Evolutionary conservation across 2,329 filamentous ascomycete species (phyloP).

Genomic region (Penicillium glabrum): DNA sequence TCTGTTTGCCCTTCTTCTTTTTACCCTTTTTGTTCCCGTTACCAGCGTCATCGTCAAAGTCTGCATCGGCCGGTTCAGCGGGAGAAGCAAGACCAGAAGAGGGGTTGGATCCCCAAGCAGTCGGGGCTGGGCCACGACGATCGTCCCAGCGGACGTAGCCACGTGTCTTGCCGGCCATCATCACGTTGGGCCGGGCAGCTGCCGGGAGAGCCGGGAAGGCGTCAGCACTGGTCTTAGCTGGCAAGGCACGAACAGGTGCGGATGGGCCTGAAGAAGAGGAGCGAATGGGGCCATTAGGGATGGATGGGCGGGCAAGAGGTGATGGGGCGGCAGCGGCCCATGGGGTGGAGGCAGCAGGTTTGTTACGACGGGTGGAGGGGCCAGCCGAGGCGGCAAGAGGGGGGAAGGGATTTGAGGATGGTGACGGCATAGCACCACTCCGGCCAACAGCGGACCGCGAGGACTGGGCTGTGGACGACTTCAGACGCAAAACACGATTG

Average conservation of each 20-base stretch:
- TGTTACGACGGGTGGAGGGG: conserved; percentile 21
- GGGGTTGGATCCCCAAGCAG: conserved; percentile 38
- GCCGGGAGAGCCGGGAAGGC: conserved; percentile 81
- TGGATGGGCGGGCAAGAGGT: conserved; percentile 20
- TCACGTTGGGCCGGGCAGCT: conserved; percentile 67
- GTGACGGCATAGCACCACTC: conserved; percentile 52
- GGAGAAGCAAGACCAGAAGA: conserved; percentile 26
- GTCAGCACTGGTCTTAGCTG: conserved; percentile 46
- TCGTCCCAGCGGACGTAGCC: conserved; percentile 48
- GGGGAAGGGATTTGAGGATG: conserved; percentile 48
- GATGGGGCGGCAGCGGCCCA: conserved; percentile 24
- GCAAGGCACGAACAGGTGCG: conserved; percentile 19
- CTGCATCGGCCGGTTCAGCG: conserved; percentile 15
- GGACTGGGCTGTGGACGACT: conserved; percentile 69
- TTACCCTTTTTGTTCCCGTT: conserved; percentile 40
- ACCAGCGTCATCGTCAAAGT: conserved; percentile 26
- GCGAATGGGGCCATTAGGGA: conserved; percentile 25
- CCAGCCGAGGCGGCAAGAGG: conserved; percentile 36
- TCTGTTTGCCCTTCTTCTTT: conserved; percentile 43
- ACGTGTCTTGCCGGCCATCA: conserved; percentile 50
- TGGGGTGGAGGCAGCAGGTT: conserved; percentile 22
- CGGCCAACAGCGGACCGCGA: conserved; percentile 62
- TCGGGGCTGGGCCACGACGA: conserved; percentile 33
- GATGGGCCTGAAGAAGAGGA: conserved; percentile 28
- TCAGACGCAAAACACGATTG: conserved; percentile 62